Base-by-base conservation (phyloP, 116 monocot species). In the Cymodocea nodosa region DNA sequence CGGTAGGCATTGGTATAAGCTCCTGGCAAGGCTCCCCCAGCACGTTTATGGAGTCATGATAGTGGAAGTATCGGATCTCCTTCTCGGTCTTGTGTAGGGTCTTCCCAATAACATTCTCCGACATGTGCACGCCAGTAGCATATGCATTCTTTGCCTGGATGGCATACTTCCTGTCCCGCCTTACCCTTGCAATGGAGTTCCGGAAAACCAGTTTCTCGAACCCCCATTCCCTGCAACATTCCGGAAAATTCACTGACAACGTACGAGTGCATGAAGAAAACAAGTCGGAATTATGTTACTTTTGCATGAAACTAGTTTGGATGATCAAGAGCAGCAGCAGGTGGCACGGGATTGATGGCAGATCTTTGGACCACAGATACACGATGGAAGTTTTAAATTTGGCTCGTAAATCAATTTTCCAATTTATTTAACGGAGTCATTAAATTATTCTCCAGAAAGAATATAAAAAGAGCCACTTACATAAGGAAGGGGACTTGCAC, bases 121-220 rank as follows among this genome's bases (percentile, higher is more conserved):
- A 97, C 97, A 97, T 97, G 78, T 97, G 97, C 18, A 97, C 87
- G 1, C 97, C 97, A 2, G 97, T 80, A 15, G 97, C 97, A 50
- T 73, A 97, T 0, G 97, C 91, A 63, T 97, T 86, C 70, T 57
- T 83, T 15, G 97, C 88, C 68, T 88, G 97, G 22, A 97, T 91
- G 0, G 91, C 97, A 4, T 97, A 97, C 66, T 97, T 97, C 18
- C 97, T 71, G 56, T 97, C 97, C 50, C 91, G 77, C 51, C 95
- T 60, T 6, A 91, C 52, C 16, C 86, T 78, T 0, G 83, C 82
- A 66, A 88, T 86, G 2, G 88, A 85, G 50, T 97, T 80, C 23
- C 85, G 68, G 75, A 85, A 97, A 5, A 91, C 88, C 52, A 97
- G 77, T 82, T 97, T 97, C 82, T 97, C 97, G 65, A 97, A 91